phyloP scores from a whole-genome alignment of 305 asterid species.

The Solanum chacoense region DNA sequence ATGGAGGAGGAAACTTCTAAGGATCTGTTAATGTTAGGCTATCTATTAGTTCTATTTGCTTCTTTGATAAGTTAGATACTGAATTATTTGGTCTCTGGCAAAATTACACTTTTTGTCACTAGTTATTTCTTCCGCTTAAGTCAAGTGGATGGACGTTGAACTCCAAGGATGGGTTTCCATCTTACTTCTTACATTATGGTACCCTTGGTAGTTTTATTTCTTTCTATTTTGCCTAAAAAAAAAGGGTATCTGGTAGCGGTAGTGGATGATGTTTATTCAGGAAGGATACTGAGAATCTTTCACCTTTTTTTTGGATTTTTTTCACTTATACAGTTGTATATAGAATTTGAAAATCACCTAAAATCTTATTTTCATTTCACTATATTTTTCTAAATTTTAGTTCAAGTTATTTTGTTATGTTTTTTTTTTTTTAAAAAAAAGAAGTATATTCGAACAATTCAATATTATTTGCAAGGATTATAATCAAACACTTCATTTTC shows the following conservation, averaged over 20 bases:
- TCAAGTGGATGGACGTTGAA: background rate
- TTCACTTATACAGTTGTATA: background rate
- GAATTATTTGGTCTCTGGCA: background rate
- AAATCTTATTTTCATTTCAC: background rate
- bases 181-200: background rate
- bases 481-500: background rate
- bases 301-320: background rate
- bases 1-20: background rate
- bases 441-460: background rate
- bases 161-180: background rate
- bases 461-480: background rate
- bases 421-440: too few species aligned
- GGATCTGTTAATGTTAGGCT: background rate
- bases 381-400: background rate
- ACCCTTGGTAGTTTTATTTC: background rate
- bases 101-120: background rate
- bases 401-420: background rate
- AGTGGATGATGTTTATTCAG: background rate
- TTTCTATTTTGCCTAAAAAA: background rate
- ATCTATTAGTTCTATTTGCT: background rate
- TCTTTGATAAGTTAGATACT: background rate
- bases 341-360: background rate
- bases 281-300: background rate
- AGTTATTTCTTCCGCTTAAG: background rate
- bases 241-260: background rate